Conservation (phyloP, 1,284 basidiomycete genomes). For the Tremellales sp. region DNA sequence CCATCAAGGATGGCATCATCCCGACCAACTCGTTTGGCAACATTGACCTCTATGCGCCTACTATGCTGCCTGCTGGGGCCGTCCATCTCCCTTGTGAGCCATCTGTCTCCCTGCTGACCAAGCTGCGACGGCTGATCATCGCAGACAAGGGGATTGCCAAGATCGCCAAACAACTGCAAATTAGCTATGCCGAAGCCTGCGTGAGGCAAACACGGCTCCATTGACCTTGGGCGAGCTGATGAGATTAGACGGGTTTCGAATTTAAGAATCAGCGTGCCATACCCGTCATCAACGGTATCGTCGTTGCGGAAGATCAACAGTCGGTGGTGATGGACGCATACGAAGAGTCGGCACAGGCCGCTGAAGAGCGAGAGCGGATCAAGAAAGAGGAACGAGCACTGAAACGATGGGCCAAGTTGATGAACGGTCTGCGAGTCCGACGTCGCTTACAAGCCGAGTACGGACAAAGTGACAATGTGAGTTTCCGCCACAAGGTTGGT, state of each 20-base stretch:
- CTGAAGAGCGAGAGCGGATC: conserved; percentile 67
- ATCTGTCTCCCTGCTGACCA: not conserved
- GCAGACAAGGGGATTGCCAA: conserved; percentile 83
- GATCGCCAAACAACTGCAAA: conserved; percentile 77
- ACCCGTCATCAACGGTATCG: conserved; percentile 81
- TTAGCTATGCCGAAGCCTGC: conserved; percentile 91
- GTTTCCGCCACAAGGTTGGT: conserved; percentile 1
- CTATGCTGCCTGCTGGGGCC: conserved; percentile 87
- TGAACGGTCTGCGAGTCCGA: conserved; percentile 82
- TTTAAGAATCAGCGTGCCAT: conserved; percentile 83
- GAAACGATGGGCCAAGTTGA: conserved; percentile 82
- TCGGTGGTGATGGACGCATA: conserved; percentile 75
- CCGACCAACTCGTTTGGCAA: conserved; percentile 97
- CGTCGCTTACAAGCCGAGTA: conserved; percentile 79
- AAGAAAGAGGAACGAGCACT: conserved; percentile 77
- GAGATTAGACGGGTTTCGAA: conserved; percentile 69
- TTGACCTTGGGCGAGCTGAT: conserved; percentile 5
- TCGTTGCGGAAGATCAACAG: conserved; percentile 79
- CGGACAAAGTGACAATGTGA: conserved; percentile 49
- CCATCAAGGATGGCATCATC: conserved; percentile 79
- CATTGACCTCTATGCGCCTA: conserved; percentile 90
- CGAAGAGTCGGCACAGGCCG: conserved; percentile 71
- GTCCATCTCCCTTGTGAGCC: conserved; percentile 80
- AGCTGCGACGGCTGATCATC: conserved; percentile 6
- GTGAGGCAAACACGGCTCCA: conserved; percentile 28